These are phyloP conservation scores for Candida boleticola DNA, from an alignment of 805 yeast genomes.

Conservation along the genomic window DNA sequence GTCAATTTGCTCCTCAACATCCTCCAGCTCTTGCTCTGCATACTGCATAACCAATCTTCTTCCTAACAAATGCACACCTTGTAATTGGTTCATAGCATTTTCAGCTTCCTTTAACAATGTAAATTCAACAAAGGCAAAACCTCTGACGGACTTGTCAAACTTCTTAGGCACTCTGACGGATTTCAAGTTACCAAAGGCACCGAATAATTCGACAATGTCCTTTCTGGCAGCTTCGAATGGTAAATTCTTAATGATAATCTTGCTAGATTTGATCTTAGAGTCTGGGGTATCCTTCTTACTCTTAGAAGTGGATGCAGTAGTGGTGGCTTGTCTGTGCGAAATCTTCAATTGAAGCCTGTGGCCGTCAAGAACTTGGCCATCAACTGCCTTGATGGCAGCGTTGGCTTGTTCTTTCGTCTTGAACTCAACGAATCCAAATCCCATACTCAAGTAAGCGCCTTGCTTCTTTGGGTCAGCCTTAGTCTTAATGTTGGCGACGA, in stretches of 20 bases:
- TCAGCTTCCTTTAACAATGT: conserved; percentile 85
- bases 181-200: conserved; percentile 91
- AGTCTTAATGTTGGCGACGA: conserved; percentile 76
- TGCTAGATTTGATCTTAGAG: conserved; percentile 51
- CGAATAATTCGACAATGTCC: conserved; percentile 88
- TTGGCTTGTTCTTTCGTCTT: conserved; percentile 74
- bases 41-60: conserved; percentile 91
- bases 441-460: conserved; percentile 82
- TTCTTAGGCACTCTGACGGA: conserved; percentile 96
- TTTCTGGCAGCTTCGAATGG: conserved; percentile 95
- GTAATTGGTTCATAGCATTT: conserved; percentile 86
- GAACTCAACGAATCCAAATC: conserved; percentile 95
- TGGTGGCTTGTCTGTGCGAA: conserved; percentile 68
- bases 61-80: conserved; percentile 95
- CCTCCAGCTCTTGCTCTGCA: conserved; percentile 77
- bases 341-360: conserved; percentile 87
- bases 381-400: conserved; percentile 67
- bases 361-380: conserved; percentile 80
- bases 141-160: conserved; percentile 91
- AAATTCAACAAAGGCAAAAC: conserved; percentile 97
- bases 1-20: conserved; percentile 88
- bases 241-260: conserved; percentile 91
- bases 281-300: conserved; percentile 20
- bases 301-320: conserved; percentile 19
- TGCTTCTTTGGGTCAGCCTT: conserved; percentile 81